Conservation (phyloP, 169 alveolate genomes). For the Plasmodium sp. region DNA sequence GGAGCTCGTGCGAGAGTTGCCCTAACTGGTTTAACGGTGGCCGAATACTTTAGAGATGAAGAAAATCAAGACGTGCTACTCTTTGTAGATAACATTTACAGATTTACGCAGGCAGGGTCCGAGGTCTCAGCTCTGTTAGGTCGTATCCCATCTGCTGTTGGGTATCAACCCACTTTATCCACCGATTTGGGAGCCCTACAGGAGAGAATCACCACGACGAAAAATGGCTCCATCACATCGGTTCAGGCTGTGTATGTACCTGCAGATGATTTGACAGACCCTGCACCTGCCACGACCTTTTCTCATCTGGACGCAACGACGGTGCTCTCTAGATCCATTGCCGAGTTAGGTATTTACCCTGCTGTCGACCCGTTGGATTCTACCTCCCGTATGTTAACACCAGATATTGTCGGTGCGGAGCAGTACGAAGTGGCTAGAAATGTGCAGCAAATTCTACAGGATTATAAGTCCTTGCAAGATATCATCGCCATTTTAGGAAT, state of each 20-base stretch:
- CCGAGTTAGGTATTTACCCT: conserved; percentile 98
- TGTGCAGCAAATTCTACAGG: conserved; percentile 96
- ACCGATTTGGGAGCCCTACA: conserved; percentile 97
- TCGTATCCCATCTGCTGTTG: conserved; percentile 98
- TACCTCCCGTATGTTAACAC: conserved; percentile 95
- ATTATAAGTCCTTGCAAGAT: conserved; percentile 95
- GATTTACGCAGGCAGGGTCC: conserved; percentile 97
- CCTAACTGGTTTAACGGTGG: conserved; percentile 97
- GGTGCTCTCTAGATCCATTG: conserved; percentile 95
- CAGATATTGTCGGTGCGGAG: conserved; percentile 94
- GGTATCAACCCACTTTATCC: conserved; percentile 98
- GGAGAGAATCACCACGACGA: conserved; percentile 98
- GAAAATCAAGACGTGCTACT: conserved; percentile 96
- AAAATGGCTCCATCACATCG: conserved; percentile 98
- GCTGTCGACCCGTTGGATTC: conserved; percentile 99
- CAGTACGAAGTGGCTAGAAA: conserved; percentile 96
- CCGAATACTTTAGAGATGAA: conserved; percentile 99
- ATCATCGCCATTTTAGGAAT: conserved; percentile 96
- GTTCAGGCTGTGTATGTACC: conserved; percentile 99
- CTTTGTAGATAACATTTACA: conserved; percentile 97
- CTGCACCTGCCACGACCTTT: conserved; percentile 99
- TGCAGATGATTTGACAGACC: conserved; percentile 98
- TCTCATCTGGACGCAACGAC: conserved; percentile 98
- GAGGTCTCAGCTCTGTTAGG: conserved; percentile 98
- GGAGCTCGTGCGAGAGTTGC: conserved; percentile 99